Evolutionary conservation across 2,329 filamentous ascomycete species (phyloP), one percentile per base, ranked within the genome.

Genomic region (Colletotrichum navitas): DNA sequence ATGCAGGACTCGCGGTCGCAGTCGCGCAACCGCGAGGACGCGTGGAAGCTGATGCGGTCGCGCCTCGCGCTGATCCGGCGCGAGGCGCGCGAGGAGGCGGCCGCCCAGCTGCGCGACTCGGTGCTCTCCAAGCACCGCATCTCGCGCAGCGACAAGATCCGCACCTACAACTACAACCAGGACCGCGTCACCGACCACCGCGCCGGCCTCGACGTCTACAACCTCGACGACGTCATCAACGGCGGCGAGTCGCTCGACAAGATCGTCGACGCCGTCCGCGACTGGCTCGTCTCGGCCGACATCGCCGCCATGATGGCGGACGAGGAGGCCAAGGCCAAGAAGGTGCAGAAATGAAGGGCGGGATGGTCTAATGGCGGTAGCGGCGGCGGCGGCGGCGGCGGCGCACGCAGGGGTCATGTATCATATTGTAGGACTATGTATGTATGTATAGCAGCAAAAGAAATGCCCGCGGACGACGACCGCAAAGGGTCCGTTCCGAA

Each of bases 1-100:
- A 97, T 98, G 88, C 96, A 99, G 81, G 96, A 99, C 80, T 92
- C 91, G 64, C 89, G 96, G 66, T 97, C 94, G 54, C 96, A 99
- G 83, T 91, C 93, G 76, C 90, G 93, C 75, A 99, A 99, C 82
- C 89, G 95, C 55, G 92, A 94, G 73, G 91, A 90, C 72, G 96
- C 96, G 1, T 98, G 96, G 95, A 88, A 90, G 76, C 79, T 99
- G 58, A 85, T 99, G 68, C 91, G 95, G 29, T 92, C 94, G 18
- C 91, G 93, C 62, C 84, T 98, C 26, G 96, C 95, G 2, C 92
- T 96, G 81, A 87, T 89, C 76, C 88, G 92, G 68, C 88, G 94
- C 58, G 95, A 97, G 79, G 91, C 92, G 74, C 89, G 94, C 41
- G 95, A 99, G 81, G 93, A 94, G 76, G 91, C 95, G 79, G 88